These are phyloP conservation scores for Colletotrichum musae DNA, from an alignment of 2,329 filamentous ascomycete genomes.

Conservation along the genomic window DNA sequence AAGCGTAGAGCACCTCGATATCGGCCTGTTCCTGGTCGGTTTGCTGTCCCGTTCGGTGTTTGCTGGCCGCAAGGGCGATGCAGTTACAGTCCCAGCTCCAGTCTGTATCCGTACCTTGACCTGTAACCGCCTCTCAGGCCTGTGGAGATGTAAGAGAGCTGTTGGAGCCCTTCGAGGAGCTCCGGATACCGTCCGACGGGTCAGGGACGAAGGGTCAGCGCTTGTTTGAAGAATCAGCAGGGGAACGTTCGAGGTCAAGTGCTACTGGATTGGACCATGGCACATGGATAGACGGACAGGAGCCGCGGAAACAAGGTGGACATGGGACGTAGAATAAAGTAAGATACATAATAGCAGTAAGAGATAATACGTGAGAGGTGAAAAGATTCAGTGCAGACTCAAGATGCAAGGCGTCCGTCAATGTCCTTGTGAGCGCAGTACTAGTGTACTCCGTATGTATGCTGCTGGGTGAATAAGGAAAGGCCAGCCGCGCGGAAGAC, in stretches of 20 bases:
- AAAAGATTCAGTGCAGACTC: background rate
- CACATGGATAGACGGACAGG: background rate
- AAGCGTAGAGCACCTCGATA: no score
- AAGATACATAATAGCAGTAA: no score
- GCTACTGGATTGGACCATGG: background rate
- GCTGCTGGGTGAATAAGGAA: slow-evolving; percentile 2
- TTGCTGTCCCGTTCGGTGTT: slow-evolving; percentile 28
- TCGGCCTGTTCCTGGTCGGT: slow-evolving; percentile 5
- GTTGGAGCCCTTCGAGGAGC: background rate
- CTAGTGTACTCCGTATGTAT: background rate
- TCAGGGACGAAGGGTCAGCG: slow-evolving; percentile 15
- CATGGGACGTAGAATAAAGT: no score
- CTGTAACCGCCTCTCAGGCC: no score
- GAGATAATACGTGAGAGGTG: background rate
- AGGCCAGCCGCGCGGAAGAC: slow-evolving; percentile 24
- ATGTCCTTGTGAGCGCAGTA: background rate
- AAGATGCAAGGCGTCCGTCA: no score
- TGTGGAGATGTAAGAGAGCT: no score
- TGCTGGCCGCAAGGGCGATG: slow-evolving; percentile 34
- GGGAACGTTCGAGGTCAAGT: slow-evolving; percentile 34
- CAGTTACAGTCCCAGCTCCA: slow-evolving; percentile 4
- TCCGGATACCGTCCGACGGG: slow-evolving; percentile 16
- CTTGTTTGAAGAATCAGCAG: slow-evolving; percentile 24
- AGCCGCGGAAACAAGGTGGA: no score
- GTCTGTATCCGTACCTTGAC: no score